Base-by-base conservation (phyloP, 192 early-diverging fungal species). In the Cladochytrium replicatum region DNA sequence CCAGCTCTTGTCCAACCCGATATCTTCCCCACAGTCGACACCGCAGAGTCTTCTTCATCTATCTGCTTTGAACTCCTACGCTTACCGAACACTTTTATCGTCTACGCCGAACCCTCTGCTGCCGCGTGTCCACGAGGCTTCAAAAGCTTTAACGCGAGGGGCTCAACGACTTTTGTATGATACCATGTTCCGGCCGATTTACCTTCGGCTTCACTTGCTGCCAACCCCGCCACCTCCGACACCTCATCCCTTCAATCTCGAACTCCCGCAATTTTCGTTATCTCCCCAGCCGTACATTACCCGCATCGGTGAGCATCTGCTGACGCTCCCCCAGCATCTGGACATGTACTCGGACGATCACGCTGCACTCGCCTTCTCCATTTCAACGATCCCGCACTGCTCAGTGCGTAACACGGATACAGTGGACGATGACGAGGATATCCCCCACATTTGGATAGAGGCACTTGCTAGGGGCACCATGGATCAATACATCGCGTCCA, bases 51-150 rank as follows among this genome's bases (percentile, higher is more conserved):
- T n/a, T n/a, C n/a, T n/a, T n/a, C n/a, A n/a, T n/a, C n/a, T n/a
- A n/a, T n/a, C n/a, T n/a, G n/a, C n/a, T n/a, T n/a, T n/a, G n/a
- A n/a, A n/a, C n/a, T n/a, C n/a, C n/a, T n/a, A n/a, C n/a, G n/a
- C 8, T 74, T 96, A 31, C 85, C 87, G 17, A 86, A 85, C 52
- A 89, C 87, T 27, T 96, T 71, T 68, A 60, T 98, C 37, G 88
- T 95, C 24, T n/a, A n/a, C n/a, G n/a, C n/a, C n/a, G n/a, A n/a
- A n/a, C n/a, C n/a, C n/a, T n/a, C n/a, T n/a, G n/a, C n/a, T n/a
- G n/a, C n/a, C n/a, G n/a, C n/a, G n/a, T 23, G 41, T 41, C 15
- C n/a, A n/a, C n/a, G 40, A 44, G 23, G 27, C 19, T 27, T 31
- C 51, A 9, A 45, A 19, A 3, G 43, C 28, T 34, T 55, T 83